Conservation (phyloP, 2,329 filamentous ascomycete species). For the Cytospora leucostoma region DNA sequence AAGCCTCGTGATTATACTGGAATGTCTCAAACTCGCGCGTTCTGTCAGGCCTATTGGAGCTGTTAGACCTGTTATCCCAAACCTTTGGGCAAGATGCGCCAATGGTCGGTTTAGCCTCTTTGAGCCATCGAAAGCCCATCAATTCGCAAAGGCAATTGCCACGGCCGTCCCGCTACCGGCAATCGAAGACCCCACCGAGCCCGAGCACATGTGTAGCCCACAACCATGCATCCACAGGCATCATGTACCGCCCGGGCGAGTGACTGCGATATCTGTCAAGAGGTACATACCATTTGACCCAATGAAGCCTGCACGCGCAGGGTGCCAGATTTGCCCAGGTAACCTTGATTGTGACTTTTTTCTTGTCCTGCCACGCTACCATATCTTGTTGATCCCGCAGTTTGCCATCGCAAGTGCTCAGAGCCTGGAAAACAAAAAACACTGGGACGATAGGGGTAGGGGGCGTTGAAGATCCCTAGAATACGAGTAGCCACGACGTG, state of each 20-base stretch:
- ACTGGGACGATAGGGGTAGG: slow-evolving; percentile 8
- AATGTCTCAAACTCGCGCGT: not conserved
- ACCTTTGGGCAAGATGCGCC: no score
- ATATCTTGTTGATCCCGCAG: not conserved
- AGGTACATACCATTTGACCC: not conserved
- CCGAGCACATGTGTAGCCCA: not conserved
- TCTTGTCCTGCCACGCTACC: slow-evolving; percentile 15
- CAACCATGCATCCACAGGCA: slow-evolving; percentile 9
- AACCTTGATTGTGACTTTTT: slow-evolving; percentile 13
- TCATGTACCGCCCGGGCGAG: slow-evolving; percentile 4
- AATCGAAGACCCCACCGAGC: not conserved
- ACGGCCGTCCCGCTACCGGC: slow-evolving; percentile 1
- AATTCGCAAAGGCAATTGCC: not conserved
- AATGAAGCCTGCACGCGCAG: not conserved
- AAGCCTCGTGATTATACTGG: not conserved
- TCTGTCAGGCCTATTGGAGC: not conserved
- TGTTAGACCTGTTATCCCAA: not conserved
- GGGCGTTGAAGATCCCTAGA: slow-evolving; percentile 7
- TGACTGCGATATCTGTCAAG: not conserved
- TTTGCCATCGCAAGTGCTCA: slow-evolving; percentile 14
- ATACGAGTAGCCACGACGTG: slow-evolving; percentile 16
- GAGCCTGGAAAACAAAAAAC: slow-evolving; percentile 15
- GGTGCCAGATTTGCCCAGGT: not conserved
- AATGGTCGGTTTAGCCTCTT: not conserved
- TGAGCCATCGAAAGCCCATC: not conserved